Conservation (phyloP, 2,329 filamentous ascomycete genomes). For the Knufia fluminis region DNA sequence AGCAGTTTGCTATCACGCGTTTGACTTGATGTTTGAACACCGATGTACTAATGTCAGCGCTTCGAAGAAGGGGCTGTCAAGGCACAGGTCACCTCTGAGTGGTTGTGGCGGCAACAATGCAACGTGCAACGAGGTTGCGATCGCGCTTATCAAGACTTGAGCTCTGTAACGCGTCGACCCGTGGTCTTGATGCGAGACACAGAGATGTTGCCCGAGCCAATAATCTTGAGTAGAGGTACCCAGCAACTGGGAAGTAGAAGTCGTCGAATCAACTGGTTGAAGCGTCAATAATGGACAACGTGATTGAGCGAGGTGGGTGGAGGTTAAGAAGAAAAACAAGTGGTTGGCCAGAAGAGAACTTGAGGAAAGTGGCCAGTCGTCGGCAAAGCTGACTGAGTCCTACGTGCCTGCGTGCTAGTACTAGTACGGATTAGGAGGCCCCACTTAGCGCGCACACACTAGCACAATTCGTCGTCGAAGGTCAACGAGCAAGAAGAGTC, state of each 20-base stretch:
- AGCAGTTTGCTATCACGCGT: background rate
- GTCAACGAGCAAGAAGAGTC: too few relatives aligned
- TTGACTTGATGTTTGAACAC: background rate
- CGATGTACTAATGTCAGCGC: background rate
- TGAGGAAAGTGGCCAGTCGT: constrained; percentile 5
- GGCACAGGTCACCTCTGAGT: background rate
- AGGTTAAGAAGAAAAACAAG: constrained; percentile 11
- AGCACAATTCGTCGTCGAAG: too few relatives aligned
- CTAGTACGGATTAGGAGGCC: too few relatives aligned
- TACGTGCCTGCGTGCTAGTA: too few relatives aligned
- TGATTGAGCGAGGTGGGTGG: too few relatives aligned
- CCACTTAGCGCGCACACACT: background rate
- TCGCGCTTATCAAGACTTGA: background rate
- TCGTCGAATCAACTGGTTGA: too few relatives aligned
- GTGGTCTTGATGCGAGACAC: constrained; percentile 2
- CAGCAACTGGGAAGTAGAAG: constrained; percentile 2
- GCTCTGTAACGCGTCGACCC: background rate
- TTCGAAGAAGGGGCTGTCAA: background rate
- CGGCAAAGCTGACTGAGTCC: background rate
- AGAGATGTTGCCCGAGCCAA: constrained; percentile 1
- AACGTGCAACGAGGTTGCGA: background rate
- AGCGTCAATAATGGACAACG: too few relatives aligned
- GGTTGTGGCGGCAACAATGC: background rate
- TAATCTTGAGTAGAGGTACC: constrained; percentile 5
- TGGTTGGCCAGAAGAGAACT: constrained; percentile 4